phyloP scores from a whole-genome alignment of 371 early-diverging fungal genomes.

The Syncephalastrum racemosum region DNA sequence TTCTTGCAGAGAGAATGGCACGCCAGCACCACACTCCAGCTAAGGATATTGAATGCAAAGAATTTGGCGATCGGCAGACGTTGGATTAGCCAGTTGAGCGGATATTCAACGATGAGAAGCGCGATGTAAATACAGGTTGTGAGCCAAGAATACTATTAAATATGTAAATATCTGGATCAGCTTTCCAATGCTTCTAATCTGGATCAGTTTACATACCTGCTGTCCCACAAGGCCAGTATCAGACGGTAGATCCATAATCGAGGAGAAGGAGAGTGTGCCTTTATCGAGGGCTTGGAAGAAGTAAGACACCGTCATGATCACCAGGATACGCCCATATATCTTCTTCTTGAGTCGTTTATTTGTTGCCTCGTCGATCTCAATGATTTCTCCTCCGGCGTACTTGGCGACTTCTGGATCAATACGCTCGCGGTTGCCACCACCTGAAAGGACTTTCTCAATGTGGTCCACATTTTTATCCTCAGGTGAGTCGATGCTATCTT shows the following conservation, averaged over 20 bases:
- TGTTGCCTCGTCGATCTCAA: conserved; percentile 23
- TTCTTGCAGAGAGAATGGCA: conserved; percentile 20
- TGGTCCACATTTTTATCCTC: background rate
- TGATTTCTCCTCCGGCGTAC: conserved; percentile 14
- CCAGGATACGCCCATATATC: conserved; percentile 17
- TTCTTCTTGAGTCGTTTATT: conserved; percentile 17
- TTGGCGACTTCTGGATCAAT: conserved; percentile 32
- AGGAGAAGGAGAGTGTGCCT: conserved; percentile 24
- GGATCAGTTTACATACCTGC: conserved; percentile 12
- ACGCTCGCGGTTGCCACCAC: conserved; percentile 16
- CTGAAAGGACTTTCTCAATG: conserved; percentile 6
- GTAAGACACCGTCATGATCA: conserved; percentile 21
- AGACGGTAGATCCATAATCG: conserved; percentile 22
- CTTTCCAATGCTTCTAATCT: too few relatives aligned
- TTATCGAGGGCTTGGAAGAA: conserved; percentile 28
- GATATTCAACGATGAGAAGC: conserved; percentile 24
- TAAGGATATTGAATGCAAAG: conserved; percentile 19
- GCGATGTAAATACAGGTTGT: conserved; percentile 32
- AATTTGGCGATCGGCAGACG: conserved; percentile 26
- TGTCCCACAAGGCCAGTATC: conserved; percentile 20
- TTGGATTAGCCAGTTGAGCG: conserved; percentile 24
- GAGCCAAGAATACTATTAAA: conserved; percentile 22
- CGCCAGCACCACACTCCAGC: conserved; percentile 22
- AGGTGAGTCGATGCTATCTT: too few relatives aligned
- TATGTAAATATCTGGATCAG: background rate